Conservation (phyloP, 257 asterid species). For the Haberlea rhodopensis region DNA sequence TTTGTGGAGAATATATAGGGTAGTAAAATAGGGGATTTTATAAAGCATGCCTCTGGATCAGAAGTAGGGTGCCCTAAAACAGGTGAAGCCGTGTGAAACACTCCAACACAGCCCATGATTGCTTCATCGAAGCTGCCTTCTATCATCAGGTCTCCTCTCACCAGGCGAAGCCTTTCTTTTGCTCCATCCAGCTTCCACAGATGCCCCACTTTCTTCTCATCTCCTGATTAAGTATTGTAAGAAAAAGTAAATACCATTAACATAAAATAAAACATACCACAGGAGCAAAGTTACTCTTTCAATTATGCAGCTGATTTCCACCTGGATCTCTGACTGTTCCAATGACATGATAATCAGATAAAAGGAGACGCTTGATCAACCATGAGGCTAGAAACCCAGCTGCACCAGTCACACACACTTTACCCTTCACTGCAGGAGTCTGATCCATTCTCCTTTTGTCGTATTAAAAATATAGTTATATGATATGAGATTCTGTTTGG, state of each 20-base stretch:
- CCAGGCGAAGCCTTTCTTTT: constrained; percentile 61
- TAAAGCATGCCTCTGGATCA: constrained; percentile 41
- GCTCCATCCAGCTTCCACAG: constrained; percentile 79
- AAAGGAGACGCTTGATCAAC: constrained; percentile 75
- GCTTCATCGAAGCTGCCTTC: constrained; percentile 87
- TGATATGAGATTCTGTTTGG: not conserved
- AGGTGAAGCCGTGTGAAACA: constrained; percentile 94
- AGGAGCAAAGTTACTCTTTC: too few relatives aligned
- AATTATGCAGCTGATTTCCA: too few relatives aligned
- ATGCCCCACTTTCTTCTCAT: constrained; percentile 65
- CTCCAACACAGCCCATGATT: constrained; percentile 68
- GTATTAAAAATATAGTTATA: constrained; percentile 5
- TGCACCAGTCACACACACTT: constrained; percentile 90
- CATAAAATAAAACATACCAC: too few relatives aligned
- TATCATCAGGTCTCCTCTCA: constrained; percentile 55
- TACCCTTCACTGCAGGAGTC: constrained; percentile 34
- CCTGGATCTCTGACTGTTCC: constrained; percentile 95
- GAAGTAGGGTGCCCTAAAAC: constrained; percentile 45
- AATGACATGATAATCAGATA: constrained; percentile 61
- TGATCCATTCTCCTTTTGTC: constrained; percentile 26
- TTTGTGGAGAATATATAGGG: not conserved
- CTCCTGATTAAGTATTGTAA: too few relatives aligned
- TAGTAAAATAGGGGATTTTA: not conserved
- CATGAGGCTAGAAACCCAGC: constrained; percentile 85
- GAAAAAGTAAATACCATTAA: too few relatives aligned